These are phyloP conservation scores for Colletotrichum sansevieriae DNA, from an alignment of 2,329 filamentous ascomycete genomes.

Conservation along the genomic window DNA sequence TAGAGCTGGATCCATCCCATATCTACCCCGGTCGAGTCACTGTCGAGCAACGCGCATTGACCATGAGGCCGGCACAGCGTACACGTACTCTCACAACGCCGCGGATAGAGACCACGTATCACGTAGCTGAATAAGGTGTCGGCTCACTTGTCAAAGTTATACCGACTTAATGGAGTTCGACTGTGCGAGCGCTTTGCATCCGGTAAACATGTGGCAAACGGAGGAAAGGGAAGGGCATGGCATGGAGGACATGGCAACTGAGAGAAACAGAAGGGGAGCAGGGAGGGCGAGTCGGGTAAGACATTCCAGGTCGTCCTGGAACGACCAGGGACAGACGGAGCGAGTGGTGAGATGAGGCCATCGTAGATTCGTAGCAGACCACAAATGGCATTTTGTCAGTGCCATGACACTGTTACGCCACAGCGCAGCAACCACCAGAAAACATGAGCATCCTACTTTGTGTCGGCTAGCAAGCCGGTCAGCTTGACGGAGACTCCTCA, in stretches of 20 bases:
- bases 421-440: background rate
- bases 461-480: background rate
- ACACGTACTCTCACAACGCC: slow-evolving; percentile 25
- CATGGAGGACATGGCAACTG: slow-evolving; percentile 23
- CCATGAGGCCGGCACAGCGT: slow-evolving; percentile 23
- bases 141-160: slow-evolving; percentile 10
- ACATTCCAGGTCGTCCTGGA: slow-evolving; percentile 32
- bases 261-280: slow-evolving; percentile 28
- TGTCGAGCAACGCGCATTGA: slow-evolving; percentile 28
- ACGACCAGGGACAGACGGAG: slow-evolving; percentile 22
- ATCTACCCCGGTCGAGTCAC: slow-evolving; percentile 37
- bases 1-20: slow-evolving; percentile 37
- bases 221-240: background rate
- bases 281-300: slow-evolving; percentile 32
- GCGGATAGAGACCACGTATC: slow-evolving; percentile 26
- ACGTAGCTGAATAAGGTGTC: slow-evolving; percentile 30
- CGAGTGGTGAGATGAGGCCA: slow-evolving; percentile 35
- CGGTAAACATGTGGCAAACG: background rate
- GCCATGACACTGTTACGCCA: slow-evolving; percentile 1
- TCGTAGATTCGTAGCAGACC: slow-evolving; percentile 15
- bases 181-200: background rate
- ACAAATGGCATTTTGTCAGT: background rate
- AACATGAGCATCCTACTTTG: no score
- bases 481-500: no score
- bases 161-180: slow-evolving; percentile 17